Evolutionary conservation across 257 asterid genomes (phyloP).

Genomic region (Solanum pinnatisectum): DNA sequence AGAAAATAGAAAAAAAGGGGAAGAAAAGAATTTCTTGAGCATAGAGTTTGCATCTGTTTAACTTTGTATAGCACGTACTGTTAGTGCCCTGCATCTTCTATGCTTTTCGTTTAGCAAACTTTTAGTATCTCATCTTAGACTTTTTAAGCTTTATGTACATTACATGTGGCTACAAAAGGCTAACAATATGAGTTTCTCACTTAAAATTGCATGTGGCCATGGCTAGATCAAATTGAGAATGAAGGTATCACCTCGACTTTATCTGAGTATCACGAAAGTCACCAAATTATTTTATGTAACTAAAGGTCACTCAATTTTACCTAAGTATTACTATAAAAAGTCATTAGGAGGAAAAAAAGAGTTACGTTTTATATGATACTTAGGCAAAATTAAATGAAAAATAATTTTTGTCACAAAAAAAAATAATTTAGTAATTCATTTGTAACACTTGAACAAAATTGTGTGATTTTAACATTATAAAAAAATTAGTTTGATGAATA

Average conservation of each 20-base stretch:
- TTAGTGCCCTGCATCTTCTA: background rate
- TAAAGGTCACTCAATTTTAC: background rate
- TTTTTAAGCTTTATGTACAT: background rate
- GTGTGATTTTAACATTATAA: background rate
- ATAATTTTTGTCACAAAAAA: background rate
- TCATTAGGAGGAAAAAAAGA: background rate
- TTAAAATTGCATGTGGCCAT: background rate
- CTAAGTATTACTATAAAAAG: background rate
- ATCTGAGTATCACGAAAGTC: background rate
- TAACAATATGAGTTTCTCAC: background rate
- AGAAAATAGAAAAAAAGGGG: conserved; percentile 10
- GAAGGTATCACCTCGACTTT: background rate
- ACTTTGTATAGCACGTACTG: background rate
- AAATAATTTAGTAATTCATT: background rate
- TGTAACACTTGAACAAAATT: background rate
- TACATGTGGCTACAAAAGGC: background rate
- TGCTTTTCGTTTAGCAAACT: background rate
- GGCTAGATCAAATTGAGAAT: background rate
- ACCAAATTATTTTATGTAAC: background rate
- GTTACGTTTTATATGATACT: background rate
- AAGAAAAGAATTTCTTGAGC: conserved; percentile 40
- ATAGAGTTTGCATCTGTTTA: conserved; percentile 6
- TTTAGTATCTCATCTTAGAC: background rate
- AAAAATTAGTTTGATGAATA: background rate
- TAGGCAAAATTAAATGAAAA: background rate